A percentile compares a stretch with the other conserved stretches of the same genome.
These are phyloP conservation scores for Colletotrichum aenigma DNA, from an alignment of 2,329 filamentous ascomycete genomes.

Conservation along the genomic window DNA sequence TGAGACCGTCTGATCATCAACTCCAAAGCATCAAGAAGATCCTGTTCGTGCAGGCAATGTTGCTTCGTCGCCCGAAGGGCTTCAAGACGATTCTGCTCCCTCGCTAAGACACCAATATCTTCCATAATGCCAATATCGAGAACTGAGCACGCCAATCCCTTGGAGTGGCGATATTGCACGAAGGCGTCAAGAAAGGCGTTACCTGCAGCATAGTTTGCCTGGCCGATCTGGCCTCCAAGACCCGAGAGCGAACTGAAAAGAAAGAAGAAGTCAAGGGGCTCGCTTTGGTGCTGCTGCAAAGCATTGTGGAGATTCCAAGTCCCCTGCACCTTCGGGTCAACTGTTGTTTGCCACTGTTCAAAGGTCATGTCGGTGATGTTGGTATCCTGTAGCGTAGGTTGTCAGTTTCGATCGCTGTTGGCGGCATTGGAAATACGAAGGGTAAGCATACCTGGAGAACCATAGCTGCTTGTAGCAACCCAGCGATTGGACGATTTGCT, in stretches of 20 bases:
- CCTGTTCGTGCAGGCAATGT: constrained; percentile 22
- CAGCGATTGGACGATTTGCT: constrained; percentile 34
- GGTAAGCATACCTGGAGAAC: constrained; percentile 26
- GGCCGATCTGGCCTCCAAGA: constrained; percentile 36
- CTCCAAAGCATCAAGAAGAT: constrained; percentile 21
- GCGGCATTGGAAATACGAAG: neutral
- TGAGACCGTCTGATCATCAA: constrained; percentile 9
- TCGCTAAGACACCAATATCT: constrained; percentile 39
- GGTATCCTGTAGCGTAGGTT: neutral
- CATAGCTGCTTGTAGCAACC: constrained; percentile 46
- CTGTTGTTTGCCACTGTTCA: constrained; percentile 36
- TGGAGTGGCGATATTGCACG: constrained; percentile 35
- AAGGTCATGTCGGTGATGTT: constrained; percentile 38
- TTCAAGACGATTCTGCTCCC: constrained; percentile 18
- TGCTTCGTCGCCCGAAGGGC: constrained; percentile 5
- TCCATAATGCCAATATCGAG: constrained; percentile 44
- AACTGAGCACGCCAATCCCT: constrained; percentile 39
- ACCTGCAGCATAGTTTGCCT: constrained; percentile 44
- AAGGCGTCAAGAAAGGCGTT: constrained; percentile 47
- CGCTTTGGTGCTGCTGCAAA: constrained; percentile 12
- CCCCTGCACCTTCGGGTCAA: constrained; percentile 44
- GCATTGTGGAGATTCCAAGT: constrained; percentile 47
- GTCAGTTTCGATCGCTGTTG: neutral
- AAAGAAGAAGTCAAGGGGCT: constrained; percentile 40
- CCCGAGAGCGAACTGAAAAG: constrained; percentile 37